These are phyloP conservation scores for Pseudogymnoascus sp. DNA, from an alignment of 2,329 filamentous ascomycete species.

Conservation along the genomic window DNA sequence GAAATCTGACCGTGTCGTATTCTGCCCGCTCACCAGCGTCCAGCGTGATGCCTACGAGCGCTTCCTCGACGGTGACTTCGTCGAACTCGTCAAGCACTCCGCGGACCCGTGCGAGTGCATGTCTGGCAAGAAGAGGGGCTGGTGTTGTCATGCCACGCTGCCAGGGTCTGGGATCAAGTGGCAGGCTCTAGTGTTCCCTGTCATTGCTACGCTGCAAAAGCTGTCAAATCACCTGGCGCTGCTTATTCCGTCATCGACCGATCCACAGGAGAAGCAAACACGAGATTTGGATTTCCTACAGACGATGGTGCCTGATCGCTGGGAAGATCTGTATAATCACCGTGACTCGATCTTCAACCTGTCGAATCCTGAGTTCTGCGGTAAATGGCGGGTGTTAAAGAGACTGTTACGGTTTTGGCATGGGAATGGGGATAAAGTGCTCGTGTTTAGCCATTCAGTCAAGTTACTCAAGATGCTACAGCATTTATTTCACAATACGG, in stretches of 20 bases:
- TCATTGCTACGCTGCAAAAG: slow-evolving; percentile 75
- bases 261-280: slow-evolving; percentile 64
- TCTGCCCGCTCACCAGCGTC: slow-evolving; percentile 78
- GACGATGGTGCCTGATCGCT: slow-evolving; percentile 64
- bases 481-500: slow-evolving; percentile 77
- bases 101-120: slow-evolving; percentile 62
- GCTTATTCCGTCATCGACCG: slow-evolving; percentile 60
- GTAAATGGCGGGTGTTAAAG: slow-evolving; percentile 90
- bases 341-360: slow-evolving; percentile 74
- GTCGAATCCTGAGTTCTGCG: slow-evolving; percentile 84
- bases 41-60: slow-evolving; percentile 79
- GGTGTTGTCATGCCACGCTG: slow-evolving; percentile 63
- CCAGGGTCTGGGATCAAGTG: slow-evolving; percentile 40
- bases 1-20: slow-evolving; percentile 90
- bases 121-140: slow-evolving; percentile 64
- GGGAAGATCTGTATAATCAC: slow-evolving; percentile 64
- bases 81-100: slow-evolving; percentile 60
- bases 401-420: slow-evolving; percentile 88
- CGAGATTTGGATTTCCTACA: slow-evolving; percentile 68
- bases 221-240: slow-evolving; percentile 88
- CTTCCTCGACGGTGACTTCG: slow-evolving; percentile 64
- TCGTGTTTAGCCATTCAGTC: slow-evolving; percentile 92
- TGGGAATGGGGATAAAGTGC: slow-evolving; percentile 80
- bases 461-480: slow-evolving; percentile 75
- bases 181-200: slow-evolving; percentile 72